Evolutionary conservation across 2,329 filamentous ascomycete genomes (phyloP).

Genomic region (Penicillium sp.): DNA sequence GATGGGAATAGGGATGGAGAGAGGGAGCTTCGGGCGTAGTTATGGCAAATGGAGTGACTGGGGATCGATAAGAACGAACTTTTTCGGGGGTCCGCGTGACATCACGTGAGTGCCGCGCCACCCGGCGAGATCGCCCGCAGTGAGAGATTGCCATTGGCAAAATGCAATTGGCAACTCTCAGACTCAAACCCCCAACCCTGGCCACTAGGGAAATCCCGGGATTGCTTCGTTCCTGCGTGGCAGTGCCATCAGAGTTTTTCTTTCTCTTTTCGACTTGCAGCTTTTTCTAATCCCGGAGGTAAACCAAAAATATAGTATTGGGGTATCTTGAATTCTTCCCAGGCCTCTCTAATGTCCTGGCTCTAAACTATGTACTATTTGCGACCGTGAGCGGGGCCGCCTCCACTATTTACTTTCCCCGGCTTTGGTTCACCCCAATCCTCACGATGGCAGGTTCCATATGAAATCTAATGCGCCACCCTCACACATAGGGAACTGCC

Average conservation of each 20-base stretch:
- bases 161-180: too few species aligned
- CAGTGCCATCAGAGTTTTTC: slow-evolving; percentile 1
- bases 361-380: background rate
- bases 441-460: slow-evolving; percentile 47
- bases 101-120: slow-evolving; percentile 11
- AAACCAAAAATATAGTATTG: background rate
- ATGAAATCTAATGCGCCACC: slow-evolving; percentile 48
- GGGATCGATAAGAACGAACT: slow-evolving; percentile 13
- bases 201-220: background rate
- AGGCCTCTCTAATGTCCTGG: background rate
- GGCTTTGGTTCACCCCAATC: background rate
- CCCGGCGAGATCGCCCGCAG: slow-evolving; percentile 5
- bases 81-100: slow-evolving; percentile 17
- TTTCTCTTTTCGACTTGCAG: background rate
- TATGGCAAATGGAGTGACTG: background rate
- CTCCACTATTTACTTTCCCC: slow-evolving; percentile 3
- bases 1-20: background rate
- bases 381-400: slow-evolving; percentile 12
- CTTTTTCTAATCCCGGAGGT: background rate
- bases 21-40: slow-evolving; percentile 6
- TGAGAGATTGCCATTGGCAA: too few species aligned
- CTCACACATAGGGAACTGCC: slow-evolving; percentile 46
- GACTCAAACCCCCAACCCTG: background rate
- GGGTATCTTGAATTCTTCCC: background rate
- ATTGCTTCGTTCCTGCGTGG: slow-evolving; percentile 1